These are phyloP conservation scores for Boletus smithii DNA, from an alignment of 1,284 basidiomycete species.

Conservation along the genomic window DNA sequence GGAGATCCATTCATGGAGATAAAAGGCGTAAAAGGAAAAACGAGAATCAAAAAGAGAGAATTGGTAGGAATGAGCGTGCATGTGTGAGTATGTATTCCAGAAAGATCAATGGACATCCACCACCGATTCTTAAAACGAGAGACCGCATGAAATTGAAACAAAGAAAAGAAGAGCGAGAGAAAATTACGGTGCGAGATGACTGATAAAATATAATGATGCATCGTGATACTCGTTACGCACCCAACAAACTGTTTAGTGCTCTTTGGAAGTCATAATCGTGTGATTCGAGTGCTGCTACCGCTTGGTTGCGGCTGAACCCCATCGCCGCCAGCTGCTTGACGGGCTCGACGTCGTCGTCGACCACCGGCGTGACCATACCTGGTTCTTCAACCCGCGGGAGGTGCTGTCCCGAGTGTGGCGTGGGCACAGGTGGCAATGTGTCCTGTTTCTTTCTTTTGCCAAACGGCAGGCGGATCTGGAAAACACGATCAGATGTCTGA, in stretches of 20 bases:
- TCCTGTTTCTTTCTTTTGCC: constrained; percentile 70
- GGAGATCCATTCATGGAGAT: constrained; percentile 19
- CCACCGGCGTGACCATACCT: constrained; percentile 44
- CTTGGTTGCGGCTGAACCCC: constrained; percentile 81
- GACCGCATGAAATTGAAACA: too few species aligned
- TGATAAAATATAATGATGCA: constrained; percentile 16
- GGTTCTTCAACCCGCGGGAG: constrained; percentile 49
- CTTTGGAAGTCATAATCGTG: constrained; percentile 71
- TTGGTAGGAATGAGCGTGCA: constrained; percentile 22
- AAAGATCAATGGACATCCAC: constrained; percentile 17
- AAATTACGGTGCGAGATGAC: constrained; percentile 23
- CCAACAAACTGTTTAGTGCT: constrained; percentile 70
- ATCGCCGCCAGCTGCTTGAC: constrained; percentile 77
- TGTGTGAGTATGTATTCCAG: constrained; percentile 29
- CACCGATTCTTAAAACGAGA: too few species aligned
- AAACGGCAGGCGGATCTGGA: constrained; percentile 74
- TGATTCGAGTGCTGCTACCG: constrained; percentile 71
- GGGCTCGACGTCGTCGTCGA: constrained; percentile 70
- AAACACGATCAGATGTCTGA: constrained; percentile 12
- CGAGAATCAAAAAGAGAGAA: constrained; percentile 1
- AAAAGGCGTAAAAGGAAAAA: not conserved
- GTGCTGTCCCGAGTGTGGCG: constrained; percentile 40
- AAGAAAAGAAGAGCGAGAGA: constrained; percentile 1
- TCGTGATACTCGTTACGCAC: constrained; percentile 20
- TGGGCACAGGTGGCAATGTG: constrained; percentile 44